Conservation (phyloP, 192 early-diverging fungal genomes). For the Phycomyces blakesleeanus region DNA sequence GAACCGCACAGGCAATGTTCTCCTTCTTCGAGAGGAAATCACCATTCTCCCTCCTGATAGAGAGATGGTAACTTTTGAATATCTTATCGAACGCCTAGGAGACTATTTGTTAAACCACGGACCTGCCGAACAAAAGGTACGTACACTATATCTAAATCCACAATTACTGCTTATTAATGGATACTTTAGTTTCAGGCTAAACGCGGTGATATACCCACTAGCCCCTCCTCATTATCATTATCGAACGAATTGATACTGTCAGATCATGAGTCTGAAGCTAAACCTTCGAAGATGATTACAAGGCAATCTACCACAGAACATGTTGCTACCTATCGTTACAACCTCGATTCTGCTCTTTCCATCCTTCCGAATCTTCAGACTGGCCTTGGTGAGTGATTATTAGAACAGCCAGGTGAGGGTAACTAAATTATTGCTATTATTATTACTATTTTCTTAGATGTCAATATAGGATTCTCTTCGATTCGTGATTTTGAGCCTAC, state of each 20-base stretch:
- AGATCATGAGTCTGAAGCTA: neutral
- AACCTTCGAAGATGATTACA: conserved; percentile 3
- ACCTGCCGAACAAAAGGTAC: conserved; percentile 22
- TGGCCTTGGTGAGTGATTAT: conserved; percentile 45
- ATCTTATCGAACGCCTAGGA: conserved; percentile 68
- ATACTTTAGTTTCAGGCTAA: neutral
- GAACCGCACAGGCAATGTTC: conserved; percentile 63
- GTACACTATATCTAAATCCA: too few relatives aligned
- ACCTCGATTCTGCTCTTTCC: conserved; percentile 51
- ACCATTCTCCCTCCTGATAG: conserved; percentile 50
- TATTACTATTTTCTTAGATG: conserved; percentile 52
- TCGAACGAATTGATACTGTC: neutral
- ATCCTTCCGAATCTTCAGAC: conserved; percentile 58
- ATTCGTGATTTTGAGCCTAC: conserved; percentile 75
- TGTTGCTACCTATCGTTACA: conserved; percentile 40
- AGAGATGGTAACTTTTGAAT: conserved; percentile 58
- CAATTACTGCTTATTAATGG: neutral
- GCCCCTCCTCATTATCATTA: neutral
- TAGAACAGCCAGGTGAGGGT: too few relatives aligned
- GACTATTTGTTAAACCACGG: conserved; percentile 62
- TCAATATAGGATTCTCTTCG: conserved; percentile 80
- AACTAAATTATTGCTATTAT: neutral
- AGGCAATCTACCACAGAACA: conserved; percentile 30
- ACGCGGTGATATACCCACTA: neutral
- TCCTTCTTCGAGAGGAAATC: conserved; percentile 70